Conservation (phyloP, 768 basidiomycete genomes). For the Sporobolomyces roseus region DNA sequence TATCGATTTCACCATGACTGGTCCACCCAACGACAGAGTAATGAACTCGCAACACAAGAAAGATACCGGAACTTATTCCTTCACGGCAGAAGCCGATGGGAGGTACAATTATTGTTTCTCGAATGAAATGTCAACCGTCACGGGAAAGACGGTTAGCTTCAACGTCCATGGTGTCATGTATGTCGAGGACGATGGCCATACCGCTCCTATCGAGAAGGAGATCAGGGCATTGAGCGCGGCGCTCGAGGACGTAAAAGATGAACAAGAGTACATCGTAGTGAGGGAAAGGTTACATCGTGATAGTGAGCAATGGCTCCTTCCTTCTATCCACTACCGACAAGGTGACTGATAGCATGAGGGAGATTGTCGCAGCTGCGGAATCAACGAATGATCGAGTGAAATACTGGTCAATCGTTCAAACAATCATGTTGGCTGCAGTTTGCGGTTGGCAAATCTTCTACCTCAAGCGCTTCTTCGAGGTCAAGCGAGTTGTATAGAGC, state of each 20-base stretch:
- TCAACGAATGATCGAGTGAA: conserved; percentile 81
- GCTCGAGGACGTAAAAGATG: conserved; percentile 86
- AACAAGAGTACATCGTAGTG: conserved; percentile 97
- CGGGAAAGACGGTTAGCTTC: conserved; percentile 96
- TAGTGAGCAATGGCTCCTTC: conserved; percentile 62
- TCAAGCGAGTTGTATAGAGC: conserved; percentile 44
- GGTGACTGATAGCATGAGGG: neutral
- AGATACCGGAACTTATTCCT: conserved; percentile 79
- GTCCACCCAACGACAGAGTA: conserved; percentile 61
- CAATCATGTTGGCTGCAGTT: conserved; percentile 76
- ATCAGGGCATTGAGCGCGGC: conserved; percentile 78
- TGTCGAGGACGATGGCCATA: conserved; percentile 74
- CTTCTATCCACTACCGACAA: too few relatives aligned
- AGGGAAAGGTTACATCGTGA: conserved; percentile 88
- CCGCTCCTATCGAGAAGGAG: conserved; percentile 94
- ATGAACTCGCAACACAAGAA: conserved; percentile 78
- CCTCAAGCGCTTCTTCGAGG: conserved; percentile 59
- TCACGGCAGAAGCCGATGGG: conserved; percentile 83
- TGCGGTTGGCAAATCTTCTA: conserved; percentile 98
- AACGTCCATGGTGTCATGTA: conserved; percentile 98
- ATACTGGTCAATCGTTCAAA: conserved; percentile 96
- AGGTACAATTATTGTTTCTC: conserved; percentile 95
- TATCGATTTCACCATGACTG: conserved; percentile 92
- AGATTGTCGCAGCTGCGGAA: conserved; percentile 51
- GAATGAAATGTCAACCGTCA: conserved; percentile 95